These are phyloP conservation scores for Fusarium tjaetaba DNA, from an alignment of 2,329 filamentous ascomycete species.

Conservation along the genomic window DNA sequence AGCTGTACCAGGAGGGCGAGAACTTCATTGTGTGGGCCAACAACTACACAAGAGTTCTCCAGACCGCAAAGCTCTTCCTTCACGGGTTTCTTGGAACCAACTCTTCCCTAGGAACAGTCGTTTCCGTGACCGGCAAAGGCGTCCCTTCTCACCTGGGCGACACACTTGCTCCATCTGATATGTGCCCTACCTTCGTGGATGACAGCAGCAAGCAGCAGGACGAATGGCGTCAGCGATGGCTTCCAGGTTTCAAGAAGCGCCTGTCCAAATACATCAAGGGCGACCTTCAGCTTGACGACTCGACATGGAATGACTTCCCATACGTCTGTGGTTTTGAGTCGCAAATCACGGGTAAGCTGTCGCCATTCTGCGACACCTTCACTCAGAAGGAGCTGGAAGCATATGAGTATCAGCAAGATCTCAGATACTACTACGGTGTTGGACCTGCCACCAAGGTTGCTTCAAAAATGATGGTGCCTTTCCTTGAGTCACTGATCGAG, in stretches of 20 bases:
- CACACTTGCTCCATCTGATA: slow-evolving; percentile 70
- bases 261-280: slow-evolving; percentile 65
- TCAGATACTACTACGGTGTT: slow-evolving; percentile 74
- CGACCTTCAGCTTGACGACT: slow-evolving; percentile 62
- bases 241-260: slow-evolving; percentile 62
- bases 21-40: slow-evolving; percentile 72
- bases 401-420: slow-evolving; percentile 75
- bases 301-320: slow-evolving; percentile 67
- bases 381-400: slow-evolving; percentile 68
- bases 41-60: slow-evolving; percentile 70
- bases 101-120: slow-evolving; percentile 62
- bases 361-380: slow-evolving; percentile 71
- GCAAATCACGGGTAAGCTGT: slow-evolving; percentile 70
- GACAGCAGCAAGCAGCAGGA: slow-evolving; percentile 58
- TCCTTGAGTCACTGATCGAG: slow-evolving; percentile 63
- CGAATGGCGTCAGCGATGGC: slow-evolving; percentile 61
- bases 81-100: slow-evolving; percentile 69
- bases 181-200: slow-evolving; percentile 68
- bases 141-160: slow-evolving; percentile 64
- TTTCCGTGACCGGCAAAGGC: slow-evolving; percentile 67
- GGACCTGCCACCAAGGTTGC: slow-evolving; percentile 66
- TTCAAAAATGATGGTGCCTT: slow-evolving; percentile 69
- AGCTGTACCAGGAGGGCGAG: slow-evolving; percentile 60
- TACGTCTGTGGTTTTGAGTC: slow-evolving; percentile 79
- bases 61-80: slow-evolving; percentile 70